A percentile compares a stretch with the other conserved stretches of the same genome.
Conservation (phyloP, 2,329 filamentous ascomycete genomes). For the Cordyceps fumosorosea region DNA sequence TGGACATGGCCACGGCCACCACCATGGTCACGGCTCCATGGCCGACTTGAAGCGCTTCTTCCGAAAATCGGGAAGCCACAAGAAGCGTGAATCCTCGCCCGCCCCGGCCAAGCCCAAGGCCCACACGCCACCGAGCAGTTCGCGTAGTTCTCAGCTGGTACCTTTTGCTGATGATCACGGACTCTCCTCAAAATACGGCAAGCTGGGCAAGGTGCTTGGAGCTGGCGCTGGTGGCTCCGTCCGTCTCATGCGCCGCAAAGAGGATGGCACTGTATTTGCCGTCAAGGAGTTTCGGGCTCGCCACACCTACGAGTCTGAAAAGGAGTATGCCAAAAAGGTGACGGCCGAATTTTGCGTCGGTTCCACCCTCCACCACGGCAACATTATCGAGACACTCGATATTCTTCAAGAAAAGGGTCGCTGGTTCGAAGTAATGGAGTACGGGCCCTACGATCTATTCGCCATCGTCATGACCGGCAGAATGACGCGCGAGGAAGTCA, state of each 20-base stretch:
- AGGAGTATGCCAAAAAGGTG: constrained; percentile 95
- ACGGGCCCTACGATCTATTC: constrained; percentile 91
- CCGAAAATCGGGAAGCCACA: constrained; percentile 62
- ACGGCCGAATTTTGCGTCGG: constrained; percentile 98
- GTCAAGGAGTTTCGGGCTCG: constrained; percentile 94
- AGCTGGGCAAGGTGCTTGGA: constrained; percentile 87
- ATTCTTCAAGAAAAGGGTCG: constrained; percentile 89
- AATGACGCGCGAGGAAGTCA: constrained; percentile 87
- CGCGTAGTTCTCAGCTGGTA: constrained; percentile 53
- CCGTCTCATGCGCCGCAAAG: constrained; percentile 84
- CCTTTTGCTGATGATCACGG: constrained; percentile 95
- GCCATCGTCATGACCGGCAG: constrained; percentile 98
- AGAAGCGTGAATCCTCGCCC: constrained; percentile 61
- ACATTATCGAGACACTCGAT: constrained; percentile 96
- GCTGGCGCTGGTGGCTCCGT: constrained; percentile 94
- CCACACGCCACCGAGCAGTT: constrained; percentile 39
- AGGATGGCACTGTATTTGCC: constrained; percentile 88
- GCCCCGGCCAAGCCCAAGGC: constrained; percentile 46
- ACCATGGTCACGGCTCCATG: constrained; percentile 67
- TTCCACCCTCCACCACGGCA: constrained; percentile 92
- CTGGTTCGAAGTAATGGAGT: constrained; percentile 99
- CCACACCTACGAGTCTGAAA: constrained; percentile 88
- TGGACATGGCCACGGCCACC: constrained; percentile 18
- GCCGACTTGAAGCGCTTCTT: constrained; percentile 96
- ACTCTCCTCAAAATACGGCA: constrained; percentile 85